Evolutionary conservation across 257 asterid species (phyloP), one percentile per base, ranked within the genome.

Genomic region (Cruciata laevipes): DNA sequence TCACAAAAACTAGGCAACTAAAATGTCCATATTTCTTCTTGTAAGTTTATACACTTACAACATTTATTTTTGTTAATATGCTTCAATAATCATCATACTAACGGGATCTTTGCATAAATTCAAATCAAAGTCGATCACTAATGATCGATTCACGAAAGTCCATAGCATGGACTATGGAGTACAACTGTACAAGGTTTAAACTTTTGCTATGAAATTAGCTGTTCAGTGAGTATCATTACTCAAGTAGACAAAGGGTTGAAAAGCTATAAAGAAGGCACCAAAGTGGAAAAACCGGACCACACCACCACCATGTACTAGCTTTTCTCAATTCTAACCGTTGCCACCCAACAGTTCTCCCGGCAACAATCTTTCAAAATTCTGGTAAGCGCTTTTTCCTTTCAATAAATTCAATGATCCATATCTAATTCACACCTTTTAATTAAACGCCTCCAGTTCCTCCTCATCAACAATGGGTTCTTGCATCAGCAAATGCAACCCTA

Each of bases 401-500:
- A 14, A 47, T 47, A 65, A 49, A 44, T 25, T 24, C 24, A 62
- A 59, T 14, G 3, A 58, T 24, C 30, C 61, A 47, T 16, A 14
- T 42, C 16, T 42, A 2, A 3, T 3, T 13, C 60, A 20, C 25
- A 53, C 60, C 60, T 23, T 53, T 53, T 53, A 11, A 51, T 51
- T 7, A 0, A 35, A 6, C 60, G 13, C 20, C 20, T 51, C 57
- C 24, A 3, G 20, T 51, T 56, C n/a, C 40, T 65, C 52, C 40
- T 65, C 52, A 20, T 20, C 66, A 37, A 7, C 31, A 73, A 89
- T 89, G 96, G 96, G 96, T 24, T 80, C 90, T 79, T 89, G 96
- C 90, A 79, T 89, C 66, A 87, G 96, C 81, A 87, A 89, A 79
- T 85, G 92, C 81, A 85, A 32, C 30, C 76, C 89, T 8, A 86